Evolutionary conservation across 352 stramenopile genomes (phyloP).

Genomic region (Pythium vanterpoolii): DNA sequence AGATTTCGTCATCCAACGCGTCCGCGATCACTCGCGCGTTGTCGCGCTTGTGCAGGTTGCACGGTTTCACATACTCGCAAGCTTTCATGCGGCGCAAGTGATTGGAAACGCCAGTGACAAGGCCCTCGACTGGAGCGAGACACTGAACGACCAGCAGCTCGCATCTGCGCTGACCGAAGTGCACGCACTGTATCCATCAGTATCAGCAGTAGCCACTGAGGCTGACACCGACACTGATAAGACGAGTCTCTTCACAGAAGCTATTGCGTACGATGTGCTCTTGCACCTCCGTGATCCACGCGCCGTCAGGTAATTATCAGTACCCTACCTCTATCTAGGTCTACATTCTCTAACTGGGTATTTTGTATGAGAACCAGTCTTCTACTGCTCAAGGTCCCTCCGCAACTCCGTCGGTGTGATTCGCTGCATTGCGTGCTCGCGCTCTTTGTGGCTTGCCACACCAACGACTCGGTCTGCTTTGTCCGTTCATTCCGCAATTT

Average conservation of each 20-base stretch:
- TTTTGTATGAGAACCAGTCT: conserved; percentile 12
- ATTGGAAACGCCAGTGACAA: conserved; percentile 18
- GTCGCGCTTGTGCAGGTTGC: conserved; percentile 43
- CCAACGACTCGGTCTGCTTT: conserved; percentile 39
- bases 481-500: conserved; percentile 24
- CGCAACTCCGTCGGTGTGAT: background rate
- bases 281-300: conserved; percentile 50
- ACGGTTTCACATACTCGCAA: conserved; percentile 56
- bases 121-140: conserved; percentile 59
- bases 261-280: conserved; percentile 55
- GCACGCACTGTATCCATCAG: conserved; percentile 23
- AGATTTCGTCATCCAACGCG: conserved; percentile 65
- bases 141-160: conserved; percentile 68
- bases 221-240: background rate
- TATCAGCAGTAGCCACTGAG: conserved; percentile 24
- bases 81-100: conserved; percentile 35
- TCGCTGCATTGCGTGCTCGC: conserved; percentile 26
- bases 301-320: conserved; percentile 37
- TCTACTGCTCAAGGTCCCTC: conserved; percentile 34
- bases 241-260: conserved; percentile 28
- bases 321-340: too few relatives aligned
- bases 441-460: conserved; percentile 56
- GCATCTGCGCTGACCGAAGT: conserved; percentile 55
- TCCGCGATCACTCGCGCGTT: conserved; percentile 32
- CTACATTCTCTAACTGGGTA: background rate